A percentile compares a stretch with the other conserved stretches of the same genome.
Evolutionary conservation across 805 yeast genomes (phyloP).

Genomic region (Schizosaccharomyces japonicus): DNA sequence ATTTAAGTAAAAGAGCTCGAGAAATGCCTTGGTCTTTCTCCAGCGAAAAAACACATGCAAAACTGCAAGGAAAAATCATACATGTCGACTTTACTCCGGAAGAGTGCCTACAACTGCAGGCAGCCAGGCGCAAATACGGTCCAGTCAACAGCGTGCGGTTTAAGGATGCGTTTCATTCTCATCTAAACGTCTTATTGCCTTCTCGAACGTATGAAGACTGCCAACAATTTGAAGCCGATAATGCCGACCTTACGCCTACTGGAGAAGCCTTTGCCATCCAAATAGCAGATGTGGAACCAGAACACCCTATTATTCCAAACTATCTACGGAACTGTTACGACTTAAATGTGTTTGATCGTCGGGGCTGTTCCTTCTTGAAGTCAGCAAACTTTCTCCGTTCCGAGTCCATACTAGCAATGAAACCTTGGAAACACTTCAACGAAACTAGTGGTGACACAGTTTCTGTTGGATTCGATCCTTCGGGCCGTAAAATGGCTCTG

Average conservation of each 20-base stretch:
- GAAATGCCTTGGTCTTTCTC: not conserved
- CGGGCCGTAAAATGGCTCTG: not conserved
- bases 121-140: not conserved
- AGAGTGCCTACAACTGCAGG: not conserved
- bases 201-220: not conserved
- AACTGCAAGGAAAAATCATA: not conserved
- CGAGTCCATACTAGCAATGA: not conserved
- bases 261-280: not conserved
- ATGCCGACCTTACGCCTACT: not conserved
- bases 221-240: not conserved
- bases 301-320: not conserved
- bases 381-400: not conserved
- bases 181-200: not conserved
- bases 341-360: not conserved
- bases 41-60: not conserved
- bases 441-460: conserved; percentile 4
- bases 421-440: conserved; percentile 1
- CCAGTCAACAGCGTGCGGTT: conserved; percentile 1
- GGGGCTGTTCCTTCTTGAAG: not conserved
- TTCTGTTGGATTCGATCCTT: not conserved
- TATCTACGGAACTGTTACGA: not conserved
- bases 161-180: not conserved
- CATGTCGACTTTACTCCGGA: not conserved
- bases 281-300: not conserved
- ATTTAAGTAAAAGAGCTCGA: not conserved